Conservation (phyloP, 805 yeast species). For the Zygoascus bituminiphila region DNA sequence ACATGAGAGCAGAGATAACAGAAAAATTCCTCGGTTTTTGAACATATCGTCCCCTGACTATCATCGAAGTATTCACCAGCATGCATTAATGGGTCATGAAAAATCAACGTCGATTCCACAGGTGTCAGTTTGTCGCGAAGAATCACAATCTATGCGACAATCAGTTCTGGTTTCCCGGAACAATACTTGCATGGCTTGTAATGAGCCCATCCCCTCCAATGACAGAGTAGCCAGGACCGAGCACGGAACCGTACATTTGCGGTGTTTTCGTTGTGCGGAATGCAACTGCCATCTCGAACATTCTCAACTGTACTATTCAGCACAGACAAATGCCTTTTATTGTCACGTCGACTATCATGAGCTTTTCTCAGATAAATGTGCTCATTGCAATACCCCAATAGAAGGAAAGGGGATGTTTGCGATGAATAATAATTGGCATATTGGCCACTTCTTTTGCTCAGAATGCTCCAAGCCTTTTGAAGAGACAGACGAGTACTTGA, state of each 20-base stretch:
- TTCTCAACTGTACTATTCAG: conserved; percentile 18
- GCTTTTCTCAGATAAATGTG: conserved; percentile 25
- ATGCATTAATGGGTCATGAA: no score
- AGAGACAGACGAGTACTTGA: conserved; percentile 17
- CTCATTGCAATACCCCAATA: conserved; percentile 25
- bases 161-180: neutral
- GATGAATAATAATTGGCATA: conserved; percentile 23
- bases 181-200: conserved; percentile 29
- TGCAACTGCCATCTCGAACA: conserved; percentile 19
- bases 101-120: no score
- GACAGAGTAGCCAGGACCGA: conserved; percentile 20
- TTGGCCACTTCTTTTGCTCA: conserved; percentile 28
- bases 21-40: neutral
- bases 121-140: no score
- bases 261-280: conserved; percentile 19
- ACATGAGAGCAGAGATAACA: no score
- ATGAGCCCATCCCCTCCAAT: conserved; percentile 10
- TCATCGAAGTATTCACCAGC: no score
- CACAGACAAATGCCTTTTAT: conserved; percentile 17
- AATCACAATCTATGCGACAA: neutral
- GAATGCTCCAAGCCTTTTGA: conserved; percentile 24
- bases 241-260: conserved; percentile 17
- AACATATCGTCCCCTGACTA: neutral
- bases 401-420: conserved; percentile 26
- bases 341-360: conserved; percentile 29